Evolutionary conservation across 2,329 filamentous ascomycete genomes (phyloP), one percentile per base, ranked within the genome.

Genomic region (Talaromyces sp.): DNA sequence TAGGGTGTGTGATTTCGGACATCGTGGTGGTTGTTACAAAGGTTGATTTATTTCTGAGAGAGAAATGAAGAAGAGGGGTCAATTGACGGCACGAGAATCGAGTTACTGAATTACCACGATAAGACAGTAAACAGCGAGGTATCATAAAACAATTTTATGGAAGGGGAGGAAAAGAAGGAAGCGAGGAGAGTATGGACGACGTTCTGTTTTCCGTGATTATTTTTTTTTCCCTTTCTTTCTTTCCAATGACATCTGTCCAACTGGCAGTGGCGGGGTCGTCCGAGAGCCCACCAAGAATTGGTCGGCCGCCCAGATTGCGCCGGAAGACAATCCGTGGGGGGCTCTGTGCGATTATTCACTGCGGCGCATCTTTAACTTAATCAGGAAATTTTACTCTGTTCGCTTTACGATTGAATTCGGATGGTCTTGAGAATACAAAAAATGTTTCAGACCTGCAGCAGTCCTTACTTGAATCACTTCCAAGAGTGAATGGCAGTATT

Each of bases 1-100:
- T 91, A 78, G 88, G 87, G 85, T 92, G 89, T 71, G 84, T 85
- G 80, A 91, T 86, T 76, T 91, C 86, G 79, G 83, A 81, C 89
- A 91, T 91, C 74, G 75, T 87, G 78, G 58, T 35, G 19, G 57
- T 66, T 69, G 70, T 70, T 67, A 70, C 33, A n/a, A 31, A 68
- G 25, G n/a, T 8, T 8, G 33, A 37, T 22, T 56, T 54, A 35
- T 54, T 56, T 15, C 56, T 67, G 39, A 52, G 49, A 60, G 31
- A n/a, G n/a, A 15, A 47, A 52, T 17, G n/a, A 64, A 56, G n/a
- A 64, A 56, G 63, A 61, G 60, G 64, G 60, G 57, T 45, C 60
- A 62, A 61, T 63, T 62, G 63, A 19, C 47, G 33, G 39, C 13
- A 35, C 35, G 17, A 66, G 17, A 66, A 45, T 66, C 52, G 47